Evolutionary conservation across 805 yeast genomes (phyloP).

Genomic region (Candida loeiensis): DNA sequence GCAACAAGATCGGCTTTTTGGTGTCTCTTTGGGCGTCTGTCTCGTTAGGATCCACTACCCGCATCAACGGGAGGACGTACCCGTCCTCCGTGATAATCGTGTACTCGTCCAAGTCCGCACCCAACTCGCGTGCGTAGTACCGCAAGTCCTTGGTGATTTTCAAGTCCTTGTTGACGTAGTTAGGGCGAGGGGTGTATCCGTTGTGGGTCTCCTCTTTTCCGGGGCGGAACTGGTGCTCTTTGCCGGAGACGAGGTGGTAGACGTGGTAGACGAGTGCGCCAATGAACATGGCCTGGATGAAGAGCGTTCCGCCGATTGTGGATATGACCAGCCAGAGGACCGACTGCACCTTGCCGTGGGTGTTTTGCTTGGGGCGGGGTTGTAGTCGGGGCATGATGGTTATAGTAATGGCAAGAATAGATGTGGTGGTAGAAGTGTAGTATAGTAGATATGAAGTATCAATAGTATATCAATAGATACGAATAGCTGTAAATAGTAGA

Average conservation of each 20-base stretch:
- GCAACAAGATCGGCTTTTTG: conserved; percentile 62
- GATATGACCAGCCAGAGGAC: conserved; percentile 22
- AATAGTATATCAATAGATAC: no score
- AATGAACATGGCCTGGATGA: conserved; percentile 21
- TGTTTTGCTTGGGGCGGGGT: neutral
- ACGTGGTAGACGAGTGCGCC: conserved; percentile 32
- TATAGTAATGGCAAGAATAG: neutral
- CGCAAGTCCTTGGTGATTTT: conserved; percentile 45
- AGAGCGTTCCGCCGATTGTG: conserved; percentile 26
- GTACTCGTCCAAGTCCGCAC: conserved; percentile 56
- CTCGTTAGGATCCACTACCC: conserved; percentile 51
- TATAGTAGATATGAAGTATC: no score
- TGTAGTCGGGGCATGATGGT: neutral
- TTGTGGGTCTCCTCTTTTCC: conserved; percentile 15
- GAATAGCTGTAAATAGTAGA: no score
- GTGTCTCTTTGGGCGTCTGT: conserved; percentile 24
- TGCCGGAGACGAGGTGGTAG: conserved; percentile 25
- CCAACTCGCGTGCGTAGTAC: conserved; percentile 65
- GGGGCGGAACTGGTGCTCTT: conserved; percentile 28
- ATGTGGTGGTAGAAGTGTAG: no score
- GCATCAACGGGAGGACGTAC: conserved; percentile 61
- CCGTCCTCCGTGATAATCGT: conserved; percentile 77
- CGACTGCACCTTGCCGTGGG: conserved; percentile 20
- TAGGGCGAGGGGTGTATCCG: conserved; percentile 30
- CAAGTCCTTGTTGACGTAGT: conserved; percentile 34